Base-by-base conservation (phyloP, 2,329 filamentous ascomycete genomes). In the Sordariomycetes sp. region DNA sequence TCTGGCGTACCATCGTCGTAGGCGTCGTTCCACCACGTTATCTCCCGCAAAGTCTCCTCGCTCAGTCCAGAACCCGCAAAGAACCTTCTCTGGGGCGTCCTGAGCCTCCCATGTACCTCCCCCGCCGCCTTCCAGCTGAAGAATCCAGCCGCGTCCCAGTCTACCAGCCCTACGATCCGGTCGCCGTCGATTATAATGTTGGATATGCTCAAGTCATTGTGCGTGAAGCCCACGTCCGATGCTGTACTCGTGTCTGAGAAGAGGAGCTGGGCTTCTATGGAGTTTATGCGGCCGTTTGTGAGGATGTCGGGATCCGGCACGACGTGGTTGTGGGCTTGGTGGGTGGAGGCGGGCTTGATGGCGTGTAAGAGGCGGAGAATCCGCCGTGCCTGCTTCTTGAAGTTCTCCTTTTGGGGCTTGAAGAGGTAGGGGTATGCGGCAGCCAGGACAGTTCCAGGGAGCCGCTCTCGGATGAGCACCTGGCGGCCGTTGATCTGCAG, bases 91-190 rank as follows among this genome's bases (percentile, higher is more conserved):
- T 61, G 58, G 10, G 64, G 62, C 17, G 59, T 61, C 58, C 64
- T 59, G 36, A 67, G 65, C 45, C 58, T 59, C 2, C 55, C 28
- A 52, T 69, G 67, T 1, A 69, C 62, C 32, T 67, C 55, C 5
- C 60, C 62, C 56, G 66, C 67, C 34, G 62, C 64, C 55, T 65
- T 59, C 65, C 66, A 66, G 10, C 66, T 65, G 59, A 67, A 65
- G 25, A 61, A 72, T 1, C 71, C 70, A 48, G 71, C 70, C 70
- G 73, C 73, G 62, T 73, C 71, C 70, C 69, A 74, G 57, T 73
- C 69, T 57, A 72, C 59, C 24, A 74, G 61, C 4, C 67, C 71
- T 1, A 72, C 67, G 50, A 74, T 70, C 59, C 58, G 70, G 59
- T 66, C 68, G 56, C 70, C 61, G 48, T 72, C 61, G 4, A 74